Evolutionary conservation across 202 grass and related monocot species (phyloP).

Genomic region (Zizania palustris): DNA sequence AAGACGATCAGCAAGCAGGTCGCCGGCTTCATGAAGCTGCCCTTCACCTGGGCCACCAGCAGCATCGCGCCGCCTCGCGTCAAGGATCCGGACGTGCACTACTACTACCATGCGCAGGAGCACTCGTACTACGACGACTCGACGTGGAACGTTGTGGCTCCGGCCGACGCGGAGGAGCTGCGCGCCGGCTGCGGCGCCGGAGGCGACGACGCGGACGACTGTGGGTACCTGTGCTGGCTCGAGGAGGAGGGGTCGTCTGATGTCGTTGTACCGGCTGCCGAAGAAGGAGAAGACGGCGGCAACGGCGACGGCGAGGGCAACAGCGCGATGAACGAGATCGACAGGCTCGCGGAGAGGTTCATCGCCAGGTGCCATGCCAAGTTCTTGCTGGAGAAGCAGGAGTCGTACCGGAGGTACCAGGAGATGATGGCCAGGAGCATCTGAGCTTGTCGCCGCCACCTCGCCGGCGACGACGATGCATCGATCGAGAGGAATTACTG

Average conservation of each 20-base stretch:
- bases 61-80: slow-evolving; percentile 1
- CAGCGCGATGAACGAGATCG: slow-evolving; percentile 59
- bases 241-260: slow-evolving; percentile 48
- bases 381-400: slow-evolving; percentile 90
- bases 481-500: background rate
- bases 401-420: slow-evolving; percentile 83
- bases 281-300: background rate
- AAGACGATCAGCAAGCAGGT: slow-evolving; percentile 40
- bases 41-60: slow-evolving; percentile 33
- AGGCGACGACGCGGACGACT: slow-evolving; percentile 31
- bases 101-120: background rate
- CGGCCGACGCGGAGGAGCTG: background rate
- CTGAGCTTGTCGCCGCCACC: slow-evolving; percentile 5
- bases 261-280: background rate
- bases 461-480: background rate
- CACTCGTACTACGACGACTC: slow-evolving; percentile 31
- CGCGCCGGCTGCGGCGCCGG: background rate
- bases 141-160: slow-evolving; percentile 44
- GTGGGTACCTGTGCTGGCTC: slow-evolving; percentile 60
- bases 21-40: slow-evolving; percentile 36
- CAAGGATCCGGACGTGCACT: background rate
- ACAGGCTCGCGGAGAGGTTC: slow-evolving; percentile 81
- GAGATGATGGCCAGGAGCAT: slow-evolving; percentile 85
- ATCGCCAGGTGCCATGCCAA: slow-evolving; percentile 78
- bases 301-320: background rate